These are phyloP conservation scores for Candida yuanshanica DNA, from an alignment of 805 yeast genomes.

Conservation along the genomic window DNA sequence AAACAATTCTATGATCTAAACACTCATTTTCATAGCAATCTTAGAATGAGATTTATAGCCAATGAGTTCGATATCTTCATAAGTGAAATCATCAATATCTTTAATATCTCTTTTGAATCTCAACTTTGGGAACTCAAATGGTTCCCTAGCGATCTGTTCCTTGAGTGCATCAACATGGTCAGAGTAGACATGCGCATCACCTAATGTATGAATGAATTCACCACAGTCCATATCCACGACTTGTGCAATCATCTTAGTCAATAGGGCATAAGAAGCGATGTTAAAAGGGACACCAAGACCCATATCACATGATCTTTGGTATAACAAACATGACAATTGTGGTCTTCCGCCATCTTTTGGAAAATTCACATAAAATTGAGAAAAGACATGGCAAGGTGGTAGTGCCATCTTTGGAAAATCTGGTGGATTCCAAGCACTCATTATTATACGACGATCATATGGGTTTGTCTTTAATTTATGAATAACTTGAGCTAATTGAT, in stretches of 20 bases:
- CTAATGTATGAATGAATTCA: slow-evolving; percentile 90
- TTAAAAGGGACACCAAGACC: slow-evolving; percentile 99
- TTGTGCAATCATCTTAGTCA: slow-evolving; percentile 92
- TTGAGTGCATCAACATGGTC: slow-evolving; percentile 91
- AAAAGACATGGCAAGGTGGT: slow-evolving; percentile 97
- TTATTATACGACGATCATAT: slow-evolving; percentile 86
- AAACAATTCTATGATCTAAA: too few species aligned
- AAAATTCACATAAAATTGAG: slow-evolving; percentile 90
- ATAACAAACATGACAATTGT: slow-evolving; percentile 77
- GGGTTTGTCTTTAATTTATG: slow-evolving; percentile 81
- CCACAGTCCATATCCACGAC: slow-evolving; percentile 95
- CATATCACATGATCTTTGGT: slow-evolving; percentile 99
- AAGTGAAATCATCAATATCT: slow-evolving; percentile 80
- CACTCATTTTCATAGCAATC: slow-evolving; percentile 97
- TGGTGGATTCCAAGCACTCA: slow-evolving; percentile 99
- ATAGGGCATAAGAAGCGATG: slow-evolving; percentile 90
- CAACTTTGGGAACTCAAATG: slow-evolving; percentile 77
- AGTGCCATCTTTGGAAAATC: slow-evolving; percentile 92
- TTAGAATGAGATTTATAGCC: slow-evolving; percentile 78
- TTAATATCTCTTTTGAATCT: slow-evolving; percentile 60
- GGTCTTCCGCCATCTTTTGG: slow-evolving; percentile 56
- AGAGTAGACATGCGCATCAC: slow-evolving; percentile 92
- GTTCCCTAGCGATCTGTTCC: slow-evolving; percentile 70
- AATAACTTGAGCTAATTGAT: slow-evolving; percentile 79
- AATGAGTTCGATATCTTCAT: slow-evolving; percentile 78